Evolutionary conservation across 768 basidiomycete genomes (phyloP).

Genomic region (Suillus tomentosus): DNA sequence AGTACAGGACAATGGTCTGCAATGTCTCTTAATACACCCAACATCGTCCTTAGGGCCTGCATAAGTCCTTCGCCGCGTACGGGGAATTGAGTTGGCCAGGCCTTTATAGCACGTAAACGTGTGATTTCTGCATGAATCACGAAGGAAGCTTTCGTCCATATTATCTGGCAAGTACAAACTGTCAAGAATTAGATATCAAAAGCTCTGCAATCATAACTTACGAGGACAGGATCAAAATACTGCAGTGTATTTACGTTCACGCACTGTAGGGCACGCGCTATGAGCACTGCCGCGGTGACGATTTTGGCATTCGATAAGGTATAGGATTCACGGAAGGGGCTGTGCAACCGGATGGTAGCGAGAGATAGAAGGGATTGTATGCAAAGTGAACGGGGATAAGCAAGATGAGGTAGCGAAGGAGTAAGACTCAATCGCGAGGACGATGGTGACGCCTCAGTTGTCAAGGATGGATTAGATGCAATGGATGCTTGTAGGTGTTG

Average conservation of each 20-base stretch:
- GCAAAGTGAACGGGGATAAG: neutral
- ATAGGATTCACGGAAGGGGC: conserved; percentile 20
- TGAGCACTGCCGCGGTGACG: conserved; percentile 18
- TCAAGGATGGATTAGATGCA: neutral
- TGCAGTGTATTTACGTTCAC: conserved; percentile 4
- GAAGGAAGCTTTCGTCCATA: conserved; percentile 27
- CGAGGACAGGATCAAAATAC: conserved; percentile 9
- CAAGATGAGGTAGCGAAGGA: neutral
- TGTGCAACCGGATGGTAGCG: conserved; percentile 28
- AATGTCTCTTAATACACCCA: conserved; percentile 18
- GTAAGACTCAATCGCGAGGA: neutral
- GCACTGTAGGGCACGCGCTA: conserved; percentile 20
- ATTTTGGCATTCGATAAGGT: conserved; percentile 19
- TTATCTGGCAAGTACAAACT: conserved; percentile 15
- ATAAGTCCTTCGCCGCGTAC: conserved; percentile 12
- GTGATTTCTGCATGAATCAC: conserved; percentile 24
- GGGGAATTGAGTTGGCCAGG: conserved; percentile 3
- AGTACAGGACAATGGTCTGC: conserved; percentile 21
- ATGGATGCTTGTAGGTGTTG: conserved; percentile 37
- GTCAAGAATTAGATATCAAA: neutral
- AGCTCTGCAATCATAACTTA: conserved; percentile 18
- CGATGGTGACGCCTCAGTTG: neutral
- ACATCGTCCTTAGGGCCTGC: conserved; percentile 20
- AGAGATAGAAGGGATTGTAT: conserved; percentile 17
- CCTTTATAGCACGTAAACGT: conserved; percentile 17